A percentile compares a stretch with the other conserved stretches of the same genome.
Evolutionary conservation across 2,329 filamentous ascomycete genomes (phyloP).

Genomic region (Coniella lustricola): DNA sequence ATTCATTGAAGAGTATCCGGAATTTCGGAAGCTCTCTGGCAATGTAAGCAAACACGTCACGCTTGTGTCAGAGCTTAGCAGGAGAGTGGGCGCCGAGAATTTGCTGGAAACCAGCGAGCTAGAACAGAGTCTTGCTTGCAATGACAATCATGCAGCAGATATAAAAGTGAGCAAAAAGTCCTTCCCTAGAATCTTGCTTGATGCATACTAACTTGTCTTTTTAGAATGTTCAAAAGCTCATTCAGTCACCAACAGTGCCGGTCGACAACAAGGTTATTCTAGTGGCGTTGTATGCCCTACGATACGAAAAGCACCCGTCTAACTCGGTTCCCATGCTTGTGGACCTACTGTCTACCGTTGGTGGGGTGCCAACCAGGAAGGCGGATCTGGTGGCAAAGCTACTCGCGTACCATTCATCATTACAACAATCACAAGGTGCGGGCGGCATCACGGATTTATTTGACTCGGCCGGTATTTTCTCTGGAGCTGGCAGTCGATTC

Average conservation of each 20-base stretch:
- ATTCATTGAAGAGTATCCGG: constrained; percentile 97
- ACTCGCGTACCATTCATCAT: constrained; percentile 75
- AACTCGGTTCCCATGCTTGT: constrained; percentile 79
- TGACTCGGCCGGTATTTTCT: constrained; percentile 85
- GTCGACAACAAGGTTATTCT: constrained; percentile 79
- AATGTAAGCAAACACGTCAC: constrained; percentile 99
- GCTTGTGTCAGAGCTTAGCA: constrained; percentile 84
- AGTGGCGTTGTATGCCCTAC: constrained; percentile 88
- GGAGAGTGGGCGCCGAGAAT: constrained; percentile 76
- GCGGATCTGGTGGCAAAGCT: constrained; percentile 78
- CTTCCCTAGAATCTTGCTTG: not conserved
- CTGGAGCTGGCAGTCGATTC: constrained; percentile 77
- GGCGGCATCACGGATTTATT: constrained; percentile 87
- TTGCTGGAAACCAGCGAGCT: constrained; percentile 94
- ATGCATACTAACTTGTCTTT: not conserved
- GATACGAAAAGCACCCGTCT: constrained; percentile 80
- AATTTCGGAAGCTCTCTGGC: constrained; percentile 92
- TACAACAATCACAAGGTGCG: constrained; percentile 69
- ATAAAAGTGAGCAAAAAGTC: constrained; percentile 59
- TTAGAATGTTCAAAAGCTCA: constrained; percentile 76
- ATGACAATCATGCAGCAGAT: constrained; percentile 87
- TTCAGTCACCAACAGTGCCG: constrained; percentile 71
- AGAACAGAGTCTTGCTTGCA: constrained; percentile 93
- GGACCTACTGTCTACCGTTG: constrained; percentile 77
- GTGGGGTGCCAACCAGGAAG: constrained; percentile 67